These are phyloP conservation scores for Chlamydomonas schloesseri DNA, from an alignment of 139 green algal genomes.

Conservation along the genomic window DNA sequence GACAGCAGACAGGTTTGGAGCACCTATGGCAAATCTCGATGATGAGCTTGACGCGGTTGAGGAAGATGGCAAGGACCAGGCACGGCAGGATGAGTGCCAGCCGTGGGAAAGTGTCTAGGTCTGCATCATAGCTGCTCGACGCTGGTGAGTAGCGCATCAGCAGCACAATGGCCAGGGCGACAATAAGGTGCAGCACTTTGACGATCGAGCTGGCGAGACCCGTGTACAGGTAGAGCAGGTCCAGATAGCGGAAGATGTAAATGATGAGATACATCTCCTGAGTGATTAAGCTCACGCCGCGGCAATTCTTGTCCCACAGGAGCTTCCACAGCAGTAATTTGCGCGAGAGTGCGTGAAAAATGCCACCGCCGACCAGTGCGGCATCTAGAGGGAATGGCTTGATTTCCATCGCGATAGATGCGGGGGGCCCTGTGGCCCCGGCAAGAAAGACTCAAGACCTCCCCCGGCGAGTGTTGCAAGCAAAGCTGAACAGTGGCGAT, in stretches of 20 bases:
- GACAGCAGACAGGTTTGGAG: too few species aligned
- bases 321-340: conserved; percentile 50
- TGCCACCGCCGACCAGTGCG: background rate
- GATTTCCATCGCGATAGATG: background rate
- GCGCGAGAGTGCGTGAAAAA: conserved; percentile 27
- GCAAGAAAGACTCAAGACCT: too few species aligned
- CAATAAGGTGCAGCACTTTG: conserved; percentile 47
- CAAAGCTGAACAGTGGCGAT: too few species aligned
- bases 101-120: conserved; percentile 43
- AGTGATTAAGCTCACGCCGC: conserved; percentile 42
- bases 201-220: conserved; percentile 14
- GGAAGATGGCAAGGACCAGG: conserved; percentile 45
- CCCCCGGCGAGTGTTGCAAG: too few species aligned
- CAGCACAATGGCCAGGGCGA: conserved; percentile 45
- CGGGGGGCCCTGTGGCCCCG: too few species aligned
- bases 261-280: conserved; percentile 48
- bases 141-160: conserved; percentile 53
- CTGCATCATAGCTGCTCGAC: conserved; percentile 33
- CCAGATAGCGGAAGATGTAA: conserved; percentile 48
- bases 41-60: conserved; percentile 50
- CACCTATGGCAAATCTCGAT: conserved; percentile 47
- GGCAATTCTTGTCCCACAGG: conserved; percentile 46
- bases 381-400: conserved; percentile 24
- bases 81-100: conserved; percentile 15
- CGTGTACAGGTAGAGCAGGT: conserved; percentile 48